A percentile compares a stretch with the other conserved stretches of the same genome.
phyloP scores from a whole-genome alignment of 2,329 filamentous ascomycete species.

The Penicillium frequentans region DNA sequence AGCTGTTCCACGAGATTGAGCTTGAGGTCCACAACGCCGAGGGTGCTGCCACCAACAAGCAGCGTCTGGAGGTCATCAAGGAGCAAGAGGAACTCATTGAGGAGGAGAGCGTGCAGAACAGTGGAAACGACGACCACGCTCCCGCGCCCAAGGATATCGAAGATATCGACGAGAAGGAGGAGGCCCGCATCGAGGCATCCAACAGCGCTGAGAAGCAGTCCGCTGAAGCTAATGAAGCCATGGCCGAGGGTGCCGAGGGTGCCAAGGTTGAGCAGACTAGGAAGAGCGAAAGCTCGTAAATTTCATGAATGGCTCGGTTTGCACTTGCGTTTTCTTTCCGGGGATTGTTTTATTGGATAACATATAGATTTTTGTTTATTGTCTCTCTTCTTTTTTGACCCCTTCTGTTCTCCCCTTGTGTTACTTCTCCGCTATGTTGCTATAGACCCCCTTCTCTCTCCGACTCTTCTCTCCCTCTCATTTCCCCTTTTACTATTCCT shows the following conservation, averaged over 20 bases:
- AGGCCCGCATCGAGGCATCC: conserved; percentile 52
- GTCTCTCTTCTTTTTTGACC: conserved; percentile 3
- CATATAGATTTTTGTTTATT: conserved; percentile 14
- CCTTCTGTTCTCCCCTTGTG: conserved; percentile 19
- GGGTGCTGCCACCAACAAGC: conserved; percentile 97
- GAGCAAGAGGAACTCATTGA: conserved; percentile 98
- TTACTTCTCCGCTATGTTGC: conserved; percentile 22
- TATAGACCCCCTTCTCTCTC: conserved; percentile 18
- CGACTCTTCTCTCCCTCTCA: conserved; percentile 8
- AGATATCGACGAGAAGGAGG: conserved; percentile 92
- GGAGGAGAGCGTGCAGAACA: conserved; percentile 91
- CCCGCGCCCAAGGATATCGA: conserved; percentile 80
- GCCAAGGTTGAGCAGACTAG: conserved; percentile 27
- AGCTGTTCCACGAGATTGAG: conserved; percentile 99
- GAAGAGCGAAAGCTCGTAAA: conserved; percentile 24
- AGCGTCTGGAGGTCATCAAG: conserved; percentile 95
- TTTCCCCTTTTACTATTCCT: background rate
- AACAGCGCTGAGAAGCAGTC: conserved; percentile 44
- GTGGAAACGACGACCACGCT: conserved; percentile 72
- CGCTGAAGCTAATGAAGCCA: conserved; percentile 45
- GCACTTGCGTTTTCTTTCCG: conserved; percentile 13
- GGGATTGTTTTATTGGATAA: conserved; percentile 6
- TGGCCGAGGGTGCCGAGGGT: conserved; percentile 38
- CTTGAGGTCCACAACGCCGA: conserved; percentile 96
- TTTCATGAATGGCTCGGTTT: conserved; percentile 9